Percentiles rank a stretch among this genome's conserved stretches.
phyloP scores from a whole-genome alignment of 1,139 yeast genomes.

The Pichia sp. region DNA sequence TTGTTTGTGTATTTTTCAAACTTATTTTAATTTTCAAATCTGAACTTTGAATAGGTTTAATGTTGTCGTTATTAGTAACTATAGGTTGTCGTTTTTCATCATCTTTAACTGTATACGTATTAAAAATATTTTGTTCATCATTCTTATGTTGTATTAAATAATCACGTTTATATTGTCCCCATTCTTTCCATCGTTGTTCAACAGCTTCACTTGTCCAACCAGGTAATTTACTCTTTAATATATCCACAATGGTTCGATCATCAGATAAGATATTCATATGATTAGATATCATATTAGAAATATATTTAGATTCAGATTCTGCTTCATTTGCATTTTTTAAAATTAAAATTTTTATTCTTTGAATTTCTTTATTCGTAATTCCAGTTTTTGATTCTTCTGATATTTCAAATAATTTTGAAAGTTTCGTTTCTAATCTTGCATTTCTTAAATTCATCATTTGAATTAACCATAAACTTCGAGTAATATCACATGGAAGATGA shows the following conservation, averaged over 20 bases:
- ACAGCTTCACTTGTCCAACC: slow-evolving; percentile 20
- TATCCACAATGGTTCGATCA: slow-evolving; percentile 16
- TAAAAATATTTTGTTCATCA: background rate
- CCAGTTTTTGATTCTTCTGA: no score
- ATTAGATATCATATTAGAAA: slow-evolving; percentile 16
- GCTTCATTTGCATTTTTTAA: slow-evolving; percentile 20
- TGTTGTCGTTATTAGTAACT: no score
- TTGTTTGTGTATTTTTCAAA: slow-evolving; percentile 1
- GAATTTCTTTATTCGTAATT: slow-evolving; percentile 1
- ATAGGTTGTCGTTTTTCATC: slow-evolving; percentile 7
- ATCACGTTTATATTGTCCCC: slow-evolving; percentile 22
- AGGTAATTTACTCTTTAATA: slow-evolving; percentile 8
- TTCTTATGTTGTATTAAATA: background rate
- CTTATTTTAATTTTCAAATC: slow-evolving; percentile 11
- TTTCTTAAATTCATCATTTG: slow-evolving; percentile 36
- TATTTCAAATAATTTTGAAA: slow-evolving; percentile 9
- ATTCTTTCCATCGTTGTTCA: slow-evolving; percentile 18
- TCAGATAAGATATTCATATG: slow-evolving; percentile 23
- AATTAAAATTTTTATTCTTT: slow-evolving; percentile 8
- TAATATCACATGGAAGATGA: slow-evolving; percentile 45
- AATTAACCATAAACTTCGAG: slow-evolving; percentile 42
- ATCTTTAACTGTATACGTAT: background rate
- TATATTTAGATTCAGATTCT: slow-evolving; percentile 23
- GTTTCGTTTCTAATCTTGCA: slow-evolving; percentile 17
- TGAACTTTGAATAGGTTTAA: background rate